Conservation (phyloP, 2,329 filamentous ascomycete species). For the Thielaviopsis ethacetica region DNA sequence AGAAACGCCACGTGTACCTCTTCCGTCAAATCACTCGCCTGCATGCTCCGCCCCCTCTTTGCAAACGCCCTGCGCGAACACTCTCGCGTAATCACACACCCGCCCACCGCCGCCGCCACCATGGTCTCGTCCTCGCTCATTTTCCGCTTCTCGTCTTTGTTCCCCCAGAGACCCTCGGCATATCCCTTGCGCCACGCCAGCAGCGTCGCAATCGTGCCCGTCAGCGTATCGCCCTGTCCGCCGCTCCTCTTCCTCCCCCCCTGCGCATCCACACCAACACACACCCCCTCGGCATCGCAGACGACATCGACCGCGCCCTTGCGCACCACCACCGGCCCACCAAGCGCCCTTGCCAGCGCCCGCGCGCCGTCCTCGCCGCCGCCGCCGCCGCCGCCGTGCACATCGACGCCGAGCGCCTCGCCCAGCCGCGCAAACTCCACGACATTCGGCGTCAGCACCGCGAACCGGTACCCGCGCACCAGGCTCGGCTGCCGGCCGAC, state of each 20-base stretch:
- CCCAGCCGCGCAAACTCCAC: conserved; percentile 80
- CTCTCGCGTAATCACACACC: conserved; percentile 72
- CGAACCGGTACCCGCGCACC: conserved; percentile 64
- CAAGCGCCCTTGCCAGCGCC: conserved; percentile 56
- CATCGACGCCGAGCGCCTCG: conserved; percentile 55
- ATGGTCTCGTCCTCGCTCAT: conserved; percentile 41
- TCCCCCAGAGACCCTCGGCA: conserved; percentile 64
- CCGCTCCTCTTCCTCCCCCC: conserved; percentile 83
- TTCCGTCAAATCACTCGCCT: conserved; percentile 85
- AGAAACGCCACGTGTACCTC: conserved; percentile 74
- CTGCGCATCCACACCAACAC: conserved; percentile 47
- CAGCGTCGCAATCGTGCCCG: conserved; percentile 75
- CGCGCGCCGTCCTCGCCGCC: conserved; percentile 35
- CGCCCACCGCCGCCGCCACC: conserved; percentile 68
- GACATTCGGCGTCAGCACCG: conserved; percentile 86
- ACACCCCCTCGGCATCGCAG: neutral
- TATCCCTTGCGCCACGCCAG: conserved; percentile 82
- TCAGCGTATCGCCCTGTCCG: conserved; percentile 90
- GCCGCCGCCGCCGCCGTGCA: conserved; percentile 22
- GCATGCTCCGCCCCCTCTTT: conserved; percentile 72
- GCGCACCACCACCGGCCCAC: conserved; percentile 79
- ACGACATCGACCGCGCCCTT: conserved; percentile 77
- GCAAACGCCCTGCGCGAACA: conserved; percentile 76
- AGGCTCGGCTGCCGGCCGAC: conserved; percentile 56
- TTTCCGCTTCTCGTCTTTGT: conserved; percentile 30